A percentile compares a stretch with the other conserved stretches of the same genome.
Evolutionary conservation across 768 basidiomycete species (phyloP).

Genomic region (Trametes maxima): DNA sequence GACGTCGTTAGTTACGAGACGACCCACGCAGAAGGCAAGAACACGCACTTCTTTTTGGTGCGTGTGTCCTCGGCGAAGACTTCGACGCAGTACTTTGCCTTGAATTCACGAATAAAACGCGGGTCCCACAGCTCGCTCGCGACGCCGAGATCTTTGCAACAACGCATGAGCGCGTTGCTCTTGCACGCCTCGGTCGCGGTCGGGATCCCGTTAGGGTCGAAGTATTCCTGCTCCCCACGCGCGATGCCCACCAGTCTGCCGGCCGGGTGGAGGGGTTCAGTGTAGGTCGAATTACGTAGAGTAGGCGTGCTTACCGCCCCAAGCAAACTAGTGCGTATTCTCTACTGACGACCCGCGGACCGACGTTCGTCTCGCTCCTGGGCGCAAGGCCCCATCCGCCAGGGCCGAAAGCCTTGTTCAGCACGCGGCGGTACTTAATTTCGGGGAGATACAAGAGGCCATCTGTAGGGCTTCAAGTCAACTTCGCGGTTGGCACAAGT

Average conservation of each 20-base stretch:
- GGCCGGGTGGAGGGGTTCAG: background rate
- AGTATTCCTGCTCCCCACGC: conserved; percentile 96
- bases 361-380: conserved; percentile 87
- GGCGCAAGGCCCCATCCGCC: conserved; percentile 98
- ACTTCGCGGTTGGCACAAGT: background rate
- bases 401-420: conserved; percentile 94
- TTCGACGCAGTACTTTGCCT: conserved; percentile 78
- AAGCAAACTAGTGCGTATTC: conserved; percentile 95
- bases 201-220: conserved; percentile 85
- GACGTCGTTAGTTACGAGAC: conserved; percentile 4
- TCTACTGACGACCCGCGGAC: conserved; percentile 83
- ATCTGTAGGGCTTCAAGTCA: conserved; percentile 48
- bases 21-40: background rate
- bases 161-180: conserved; percentile 96
- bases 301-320: conserved; percentile 64
- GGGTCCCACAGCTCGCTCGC: conserved; percentile 99
- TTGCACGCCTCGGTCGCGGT: conserved; percentile 96
- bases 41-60: conserved; percentile 87
- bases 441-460: conserved; percentile 95
- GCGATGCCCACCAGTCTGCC: conserved; percentile 85
- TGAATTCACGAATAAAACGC: conserved; percentile 93
- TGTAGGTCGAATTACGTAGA: no score
- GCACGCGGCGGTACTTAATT: conserved; percentile 90
- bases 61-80: conserved; percentile 82
- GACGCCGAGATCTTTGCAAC: conserved; percentile 94